phyloP scores from a whole-genome alignment of 441 rosid genomes.

The Pelargonium citronellum region DNA sequence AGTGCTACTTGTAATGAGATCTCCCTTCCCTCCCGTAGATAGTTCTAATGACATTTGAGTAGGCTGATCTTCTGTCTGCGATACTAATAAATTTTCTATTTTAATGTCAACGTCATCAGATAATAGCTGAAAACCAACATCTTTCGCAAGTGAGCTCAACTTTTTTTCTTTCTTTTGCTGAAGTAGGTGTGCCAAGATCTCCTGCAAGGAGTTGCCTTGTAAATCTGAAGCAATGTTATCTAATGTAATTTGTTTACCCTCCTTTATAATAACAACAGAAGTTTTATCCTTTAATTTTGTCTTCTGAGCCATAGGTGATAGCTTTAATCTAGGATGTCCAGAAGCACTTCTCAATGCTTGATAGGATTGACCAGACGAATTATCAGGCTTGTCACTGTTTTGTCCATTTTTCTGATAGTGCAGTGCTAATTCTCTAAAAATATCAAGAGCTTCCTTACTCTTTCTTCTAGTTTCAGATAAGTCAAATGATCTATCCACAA shows the following conservation, averaged over 20 bases:
- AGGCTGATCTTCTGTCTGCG: slow-evolving; percentile 39
- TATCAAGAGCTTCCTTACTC: slow-evolving; percentile 60
- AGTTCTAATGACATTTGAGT: slow-evolving; percentile 30
- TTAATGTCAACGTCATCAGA: slow-evolving; percentile 65
- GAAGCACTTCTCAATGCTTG: slow-evolving; percentile 31
- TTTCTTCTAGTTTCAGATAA: slow-evolving; percentile 46
- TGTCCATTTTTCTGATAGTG: slow-evolving; percentile 32
- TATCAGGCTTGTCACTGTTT: slow-evolving; percentile 31
- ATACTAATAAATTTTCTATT: slow-evolving; percentile 32
- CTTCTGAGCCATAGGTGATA: slow-evolving; percentile 36
- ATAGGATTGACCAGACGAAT: slow-evolving; percentile 30
- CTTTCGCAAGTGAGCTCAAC: slow-evolving; percentile 75
- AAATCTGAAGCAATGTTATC: slow-evolving; percentile 46
- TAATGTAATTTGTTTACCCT: slow-evolving; percentile 47
- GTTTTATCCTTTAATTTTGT: slow-evolving; percentile 54
- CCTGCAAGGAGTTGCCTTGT: slow-evolving; percentile 70
- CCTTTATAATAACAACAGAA: slow-evolving; percentile 66
- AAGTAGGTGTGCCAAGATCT: slow-evolving; percentile 54
- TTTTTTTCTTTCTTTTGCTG: slow-evolving; percentile 56
- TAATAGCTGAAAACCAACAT: slow-evolving; percentile 75
- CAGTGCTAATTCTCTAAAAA: slow-evolving; percentile 57
- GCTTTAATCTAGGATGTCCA: slow-evolving; percentile 43
- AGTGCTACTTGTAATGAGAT: slow-evolving; percentile 23
- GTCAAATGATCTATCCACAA: slow-evolving; percentile 75
- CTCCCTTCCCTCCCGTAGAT: slow-evolving; percentile 26